Base-by-base conservation (phyloP, 2,329 filamentous ascomycete species). In the Aureobasidium sp. region DNA sequence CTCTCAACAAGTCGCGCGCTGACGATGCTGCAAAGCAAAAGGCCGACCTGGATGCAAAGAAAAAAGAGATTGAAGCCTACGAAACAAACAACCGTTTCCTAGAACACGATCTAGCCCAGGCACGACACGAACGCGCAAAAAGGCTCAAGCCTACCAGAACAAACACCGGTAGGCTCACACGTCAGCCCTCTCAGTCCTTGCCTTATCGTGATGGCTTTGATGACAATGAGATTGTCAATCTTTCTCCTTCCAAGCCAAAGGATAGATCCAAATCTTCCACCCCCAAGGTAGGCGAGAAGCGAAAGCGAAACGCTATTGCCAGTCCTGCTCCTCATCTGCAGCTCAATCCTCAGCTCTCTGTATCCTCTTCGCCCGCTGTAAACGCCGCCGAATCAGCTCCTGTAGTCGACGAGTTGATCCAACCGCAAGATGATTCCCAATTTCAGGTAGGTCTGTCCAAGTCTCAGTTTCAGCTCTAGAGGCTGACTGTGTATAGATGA, bases 181-280 rank as follows among this genome's bases (percentile, higher is more conserved):
- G 78, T 0, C 90, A 88, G 0, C 86, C 87, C 2, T 80, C 79
- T 31, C 85, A 82, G 70, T 74, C 77, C 1, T 83, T 83, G 74
- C 79, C 81, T 1, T 77, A 88, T 55, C 82, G 87, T 1, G 90
- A 94, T 73, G 90, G 90, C 0, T 94, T 94, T 68, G 88, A 92
- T 64, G 85, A 90, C 64, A 79, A 82, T 61, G 83, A 87, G 68
- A 78, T 87, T 9, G 72, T 80, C 62, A 75, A 81, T 64, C 70
- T 78, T 1, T 85, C 83, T 2, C 83, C 83, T 4, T 83, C 78
- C 58, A 84, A 80, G 66, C 66, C 70, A 5, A 74, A 72, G 52
- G 73, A 75, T 9, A 78, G 75, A 65, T 75, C 77, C 6, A 84
- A 81, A 69, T 75, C 79, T 47, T 72, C 73, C 12, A 86, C 84